phyloP scores from a whole-genome alignment of 495 filamentous ascomycete species.

The Aspergillus coremiiformis region DNA sequence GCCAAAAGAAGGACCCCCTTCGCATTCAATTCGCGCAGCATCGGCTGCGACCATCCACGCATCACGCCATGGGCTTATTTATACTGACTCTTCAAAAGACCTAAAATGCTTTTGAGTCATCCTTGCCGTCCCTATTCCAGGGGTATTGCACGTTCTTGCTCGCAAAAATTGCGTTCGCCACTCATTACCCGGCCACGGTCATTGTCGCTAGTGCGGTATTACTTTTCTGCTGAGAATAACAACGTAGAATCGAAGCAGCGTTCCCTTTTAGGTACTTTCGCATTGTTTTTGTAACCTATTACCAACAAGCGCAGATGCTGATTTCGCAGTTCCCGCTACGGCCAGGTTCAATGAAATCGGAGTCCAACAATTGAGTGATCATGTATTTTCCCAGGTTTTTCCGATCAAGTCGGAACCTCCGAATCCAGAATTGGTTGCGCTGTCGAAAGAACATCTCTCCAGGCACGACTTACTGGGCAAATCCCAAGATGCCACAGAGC shows the following conservation, averaged over 20 bases:
- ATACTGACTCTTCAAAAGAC: not conserved
- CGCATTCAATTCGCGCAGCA: conserved; percentile 7
- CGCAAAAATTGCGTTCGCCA: conserved; percentile 21
- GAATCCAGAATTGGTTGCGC: conserved; percentile 60
- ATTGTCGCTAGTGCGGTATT: conserved; percentile 17
- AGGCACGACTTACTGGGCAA: conserved; percentile 88
- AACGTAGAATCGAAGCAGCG: conserved; percentile 3
- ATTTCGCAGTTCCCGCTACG: conserved; percentile 44
- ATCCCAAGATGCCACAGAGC: conserved; percentile 64
- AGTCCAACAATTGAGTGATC: conserved; percentile 81
- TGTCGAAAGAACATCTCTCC: conserved; percentile 75
- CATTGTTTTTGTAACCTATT: not conserved
- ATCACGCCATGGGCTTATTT: conserved; percentile 20
- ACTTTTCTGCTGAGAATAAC: conserved; percentile 24
- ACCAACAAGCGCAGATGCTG: conserved; percentile 14
- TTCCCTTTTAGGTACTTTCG: conserved; percentile 34
- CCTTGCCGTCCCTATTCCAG: conserved; percentile 30
- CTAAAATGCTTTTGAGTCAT: conserved; percentile 24
- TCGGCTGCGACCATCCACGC: conserved; percentile 9
- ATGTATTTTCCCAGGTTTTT: conserved; percentile 82
- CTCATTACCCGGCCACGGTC: conserved; percentile 12
- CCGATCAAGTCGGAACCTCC: conserved; percentile 48
- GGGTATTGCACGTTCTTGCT: conserved; percentile 27
- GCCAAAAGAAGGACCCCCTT: not conserved
- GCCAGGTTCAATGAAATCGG: conserved; percentile 85